A percentile compares a stretch with the other conserved stretches of the same genome.
phyloP scores from a whole-genome alignment of 352 stramenopile species.

The Thraustotheca clavata region DNA sequence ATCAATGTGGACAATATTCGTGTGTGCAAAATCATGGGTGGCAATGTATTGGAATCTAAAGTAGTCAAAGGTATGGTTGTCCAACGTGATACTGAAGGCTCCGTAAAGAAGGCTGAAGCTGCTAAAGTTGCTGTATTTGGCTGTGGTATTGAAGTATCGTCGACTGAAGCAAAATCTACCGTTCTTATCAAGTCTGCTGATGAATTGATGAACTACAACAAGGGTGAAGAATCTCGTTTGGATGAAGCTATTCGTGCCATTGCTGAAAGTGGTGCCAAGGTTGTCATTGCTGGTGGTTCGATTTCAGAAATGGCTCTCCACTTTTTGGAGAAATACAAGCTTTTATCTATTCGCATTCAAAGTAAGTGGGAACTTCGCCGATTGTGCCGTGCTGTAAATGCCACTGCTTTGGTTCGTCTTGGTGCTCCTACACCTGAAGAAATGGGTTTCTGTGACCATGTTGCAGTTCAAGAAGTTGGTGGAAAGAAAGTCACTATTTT shows the following conservation, averaged over 20 bases:
- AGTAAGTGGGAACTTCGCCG: constrained; percentile 99
- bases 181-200: constrained; percentile 99
- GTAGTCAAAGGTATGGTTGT: constrained; percentile 98
- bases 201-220: constrained; percentile 99
- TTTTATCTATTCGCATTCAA: constrained; percentile 96
- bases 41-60: constrained; percentile 90
- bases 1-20: constrained; percentile 98
- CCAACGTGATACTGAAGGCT: constrained; percentile 89
- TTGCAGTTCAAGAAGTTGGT: constrained; percentile 93
- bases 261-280: constrained; percentile 91
- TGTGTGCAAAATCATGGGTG: constrained; percentile 96
- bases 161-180: constrained; percentile 98
- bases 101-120: constrained; percentile 84
- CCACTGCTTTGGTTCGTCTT: constrained; percentile 95
- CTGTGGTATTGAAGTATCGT: constrained; percentile 94
- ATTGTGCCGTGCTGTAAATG: constrained; percentile 94
- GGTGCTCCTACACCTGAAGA: constrained; percentile 96
- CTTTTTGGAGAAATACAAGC: constrained; percentile 97
- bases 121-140: constrained; percentile 97
- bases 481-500: constrained; percentile 96
- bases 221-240: constrained; percentile 96
- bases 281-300: constrained; percentile 94
- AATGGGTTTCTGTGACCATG: constrained; percentile 93
- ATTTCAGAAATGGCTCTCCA: constrained; percentile 99
- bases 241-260: constrained; percentile 97